Percentiles rank a stretch among this genome's conserved stretches.
Evolutionary conservation across 1,284 basidiomycete genomes (phyloP).

Genomic region (Paramarasmius palmivorus): DNA sequence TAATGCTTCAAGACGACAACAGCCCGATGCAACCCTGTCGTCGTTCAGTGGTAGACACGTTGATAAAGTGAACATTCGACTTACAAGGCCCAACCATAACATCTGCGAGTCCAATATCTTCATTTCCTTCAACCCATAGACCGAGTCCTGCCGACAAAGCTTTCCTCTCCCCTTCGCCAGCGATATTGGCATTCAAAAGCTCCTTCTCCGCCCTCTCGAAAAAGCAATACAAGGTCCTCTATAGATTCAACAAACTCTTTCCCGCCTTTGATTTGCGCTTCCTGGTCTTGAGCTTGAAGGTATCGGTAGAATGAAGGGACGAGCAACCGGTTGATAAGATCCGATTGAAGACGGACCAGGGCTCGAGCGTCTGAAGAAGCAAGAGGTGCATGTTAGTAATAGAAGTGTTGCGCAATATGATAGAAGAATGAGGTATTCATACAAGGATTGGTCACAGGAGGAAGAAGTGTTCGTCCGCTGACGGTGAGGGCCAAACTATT

Average conservation of each 20-base stretch:
- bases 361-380: conserved; percentile 60
- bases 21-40: conserved; percentile 65
- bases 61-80: conserved; percentile 22
- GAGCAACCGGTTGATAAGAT: conserved; percentile 64
- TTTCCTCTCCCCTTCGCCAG: conserved; percentile 36
- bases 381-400: too few species aligned
- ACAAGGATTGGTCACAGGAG: conserved; percentile 63
- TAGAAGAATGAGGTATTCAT: conserved; percentile 19
- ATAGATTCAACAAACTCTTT: conserved; percentile 62
- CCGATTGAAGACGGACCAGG: conserved; percentile 66
- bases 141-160: conserved; percentile 39
- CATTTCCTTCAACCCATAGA: conserved; percentile 54
- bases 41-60: conserved; percentile 2
- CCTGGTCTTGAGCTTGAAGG: conserved; percentile 70
- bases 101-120: conserved; percentile 66
- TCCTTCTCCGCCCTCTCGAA: conserved; percentile 61
- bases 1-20: conserved; percentile 70
- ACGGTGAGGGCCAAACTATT: conserved; percentile 17
- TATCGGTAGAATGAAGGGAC: conserved; percentile 80
- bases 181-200: conserved; percentile 32
- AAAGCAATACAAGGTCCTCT: conserved; percentile 51
- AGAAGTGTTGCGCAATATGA: neutral
- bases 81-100: conserved; percentile 77
- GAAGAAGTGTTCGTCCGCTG: conserved; percentile 52
- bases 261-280: conserved; percentile 54